Evolutionary conservation across 345 rosid species (phyloP).

Genomic region (Turnera subulata): DNA sequence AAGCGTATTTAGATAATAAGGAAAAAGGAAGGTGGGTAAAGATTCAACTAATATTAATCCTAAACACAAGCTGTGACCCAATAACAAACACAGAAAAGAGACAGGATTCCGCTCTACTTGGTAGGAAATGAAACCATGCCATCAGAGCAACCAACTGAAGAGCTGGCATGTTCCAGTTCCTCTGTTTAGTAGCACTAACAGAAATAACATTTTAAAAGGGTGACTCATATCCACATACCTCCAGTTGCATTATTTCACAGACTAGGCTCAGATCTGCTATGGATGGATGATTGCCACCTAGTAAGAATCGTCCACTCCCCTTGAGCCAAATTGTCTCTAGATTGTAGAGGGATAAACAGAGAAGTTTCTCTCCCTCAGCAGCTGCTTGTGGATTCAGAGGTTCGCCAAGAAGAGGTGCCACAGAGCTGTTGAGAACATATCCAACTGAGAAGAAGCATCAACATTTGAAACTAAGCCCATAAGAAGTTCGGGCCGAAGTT

Average conservation of each 20-base stretch:
- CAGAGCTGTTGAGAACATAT: slow-evolving; percentile 33
- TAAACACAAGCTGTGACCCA: no score
- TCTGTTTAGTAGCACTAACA: no score
- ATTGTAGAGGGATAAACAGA: slow-evolving; percentile 43
- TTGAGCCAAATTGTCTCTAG: slow-evolving; percentile 77
- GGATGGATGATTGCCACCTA: slow-evolving; percentile 68
- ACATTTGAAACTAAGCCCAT: neutral
- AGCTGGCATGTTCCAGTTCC: no score
- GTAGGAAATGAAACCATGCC: no score
- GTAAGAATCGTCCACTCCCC: slow-evolving; percentile 60
- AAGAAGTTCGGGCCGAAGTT: neutral
- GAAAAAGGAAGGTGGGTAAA: no score
- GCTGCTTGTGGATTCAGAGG: slow-evolving; percentile 56
- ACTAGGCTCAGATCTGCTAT: slow-evolving; percentile 85
- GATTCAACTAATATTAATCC: no score
- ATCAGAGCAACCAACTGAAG: no score
- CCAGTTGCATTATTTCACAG: slow-evolving; percentile 75
- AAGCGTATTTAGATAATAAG: no score
- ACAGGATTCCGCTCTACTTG: no score
- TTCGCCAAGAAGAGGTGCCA: slow-evolving; percentile 56
- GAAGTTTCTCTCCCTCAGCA: slow-evolving; percentile 53
- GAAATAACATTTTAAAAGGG: no score
- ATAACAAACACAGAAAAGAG: no score
- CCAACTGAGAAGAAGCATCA: slow-evolving; percentile 36
- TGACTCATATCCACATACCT: slow-evolving; percentile 31